Percentiles rank a stretch among this genome's conserved stretches.
These are phyloP conservation scores for Claviceps purpurea DNA, from an alignment of 2,329 filamentous ascomycete genomes.

Conservation along the genomic window DNA sequence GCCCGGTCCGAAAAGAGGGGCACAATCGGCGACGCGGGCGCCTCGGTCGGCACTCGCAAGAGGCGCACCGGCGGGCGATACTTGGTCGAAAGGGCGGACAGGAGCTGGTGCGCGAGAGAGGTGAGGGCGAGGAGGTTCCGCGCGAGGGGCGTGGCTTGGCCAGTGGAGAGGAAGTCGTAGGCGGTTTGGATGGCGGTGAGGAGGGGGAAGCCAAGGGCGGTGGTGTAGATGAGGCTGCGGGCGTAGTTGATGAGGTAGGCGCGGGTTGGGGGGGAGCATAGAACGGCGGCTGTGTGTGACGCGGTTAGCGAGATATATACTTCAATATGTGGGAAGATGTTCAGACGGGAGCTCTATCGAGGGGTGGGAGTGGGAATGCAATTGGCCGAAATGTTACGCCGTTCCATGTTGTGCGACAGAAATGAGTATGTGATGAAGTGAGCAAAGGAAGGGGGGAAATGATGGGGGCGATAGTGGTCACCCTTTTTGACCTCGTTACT, in stretches of 20 bases:
- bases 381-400: too few species aligned
- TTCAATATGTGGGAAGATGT: too few species aligned
- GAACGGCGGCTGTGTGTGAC: slow-evolving; percentile 30
- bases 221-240: slow-evolving; percentile 62
- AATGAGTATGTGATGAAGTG: too few species aligned
- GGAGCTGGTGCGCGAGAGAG: slow-evolving; percentile 29
- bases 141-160: slow-evolving; percentile 27
- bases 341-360: too few species aligned
- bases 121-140: slow-evolving; percentile 20
- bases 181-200: slow-evolving; percentile 44
- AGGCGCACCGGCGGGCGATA: slow-evolving; percentile 12
- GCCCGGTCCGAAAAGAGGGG: slow-evolving; percentile 45
- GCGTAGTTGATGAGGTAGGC: slow-evolving; percentile 64
- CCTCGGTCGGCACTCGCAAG: slow-evolving; percentile 20
- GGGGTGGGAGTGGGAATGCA: too few species aligned
- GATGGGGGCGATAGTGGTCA: too few species aligned
- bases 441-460: too few species aligned
- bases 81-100: slow-evolving; percentile 23
- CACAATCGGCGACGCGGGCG: slow-evolving; percentile 49
- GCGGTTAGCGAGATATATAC: too few species aligned
- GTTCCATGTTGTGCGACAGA: too few species aligned
- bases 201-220: slow-evolving; percentile 49
- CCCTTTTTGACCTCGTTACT: too few species aligned
- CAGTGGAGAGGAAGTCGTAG: slow-evolving; percentile 41
- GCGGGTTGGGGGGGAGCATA: slow-evolving; percentile 46